These are phyloP conservation scores for Plasmodium knowlesi DNA, from an alignment of 169 alveolate species.

Conservation along the genomic window DNA sequence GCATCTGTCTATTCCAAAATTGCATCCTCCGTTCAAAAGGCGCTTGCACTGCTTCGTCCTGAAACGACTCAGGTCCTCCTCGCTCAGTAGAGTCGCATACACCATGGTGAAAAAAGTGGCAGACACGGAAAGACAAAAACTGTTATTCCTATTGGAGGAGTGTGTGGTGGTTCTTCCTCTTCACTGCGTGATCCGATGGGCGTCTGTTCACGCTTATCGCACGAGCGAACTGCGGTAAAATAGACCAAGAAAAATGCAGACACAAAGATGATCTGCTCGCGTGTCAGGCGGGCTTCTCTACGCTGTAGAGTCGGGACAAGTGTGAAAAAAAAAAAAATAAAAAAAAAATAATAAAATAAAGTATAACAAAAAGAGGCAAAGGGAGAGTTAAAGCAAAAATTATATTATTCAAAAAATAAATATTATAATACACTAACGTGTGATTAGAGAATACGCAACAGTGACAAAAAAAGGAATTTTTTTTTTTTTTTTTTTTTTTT, in stretches of 20 bases:
- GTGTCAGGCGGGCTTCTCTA: neutral
- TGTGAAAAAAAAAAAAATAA: neutral
- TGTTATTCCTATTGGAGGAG: neutral
- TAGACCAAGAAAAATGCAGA: neutral
- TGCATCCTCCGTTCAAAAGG: constrained; percentile 82
- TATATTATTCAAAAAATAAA: neutral
- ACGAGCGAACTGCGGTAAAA: neutral
- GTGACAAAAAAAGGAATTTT: neutral
- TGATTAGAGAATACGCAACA: neutral
- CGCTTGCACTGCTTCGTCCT: constrained; percentile 89
- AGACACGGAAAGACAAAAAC: neutral
- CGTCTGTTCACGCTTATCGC: neutral
- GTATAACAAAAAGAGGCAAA: neutral
- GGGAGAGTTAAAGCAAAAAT: constrained; percentile 4
- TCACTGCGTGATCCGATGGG: neutral
- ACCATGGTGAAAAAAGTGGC: neutral
- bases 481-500: neutral
- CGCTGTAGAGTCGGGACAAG: neutral
- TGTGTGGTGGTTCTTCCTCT: neutral
- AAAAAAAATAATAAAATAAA: neutral
- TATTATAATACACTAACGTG: neutral
- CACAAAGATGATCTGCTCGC: neutral
- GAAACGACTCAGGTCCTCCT: constrained; percentile 87
- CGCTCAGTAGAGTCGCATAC: constrained; percentile 83
- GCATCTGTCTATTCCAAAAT: constrained; percentile 86